phyloP scores from a whole-genome alignment of 148 eudicot genomes.

The Vaccinium darrowii region DNA sequence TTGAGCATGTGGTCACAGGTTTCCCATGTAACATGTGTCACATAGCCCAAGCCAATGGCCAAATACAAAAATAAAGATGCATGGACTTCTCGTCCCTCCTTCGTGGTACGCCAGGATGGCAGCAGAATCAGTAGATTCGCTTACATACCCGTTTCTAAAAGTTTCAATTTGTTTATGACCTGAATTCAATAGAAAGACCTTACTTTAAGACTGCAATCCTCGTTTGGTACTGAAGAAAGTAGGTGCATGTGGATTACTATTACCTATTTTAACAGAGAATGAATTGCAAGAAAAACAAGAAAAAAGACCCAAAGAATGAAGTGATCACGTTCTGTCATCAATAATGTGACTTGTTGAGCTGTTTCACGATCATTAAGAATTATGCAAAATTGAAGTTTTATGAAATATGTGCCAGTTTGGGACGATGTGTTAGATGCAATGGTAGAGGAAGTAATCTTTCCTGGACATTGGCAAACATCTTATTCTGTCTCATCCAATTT shows the following conservation, averaged over 20 bases:
- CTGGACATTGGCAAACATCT: neutral
- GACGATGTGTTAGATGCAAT: neutral
- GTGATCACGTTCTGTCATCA: neutral
- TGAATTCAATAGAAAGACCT: neutral
- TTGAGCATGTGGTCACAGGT: slow-evolving; percentile 10
- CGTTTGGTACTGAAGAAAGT: neutral
- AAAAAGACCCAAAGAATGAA: neutral
- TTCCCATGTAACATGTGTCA: neutral
- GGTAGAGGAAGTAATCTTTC: neutral
- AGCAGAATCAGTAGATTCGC: neutral
- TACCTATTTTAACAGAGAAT: neutral
- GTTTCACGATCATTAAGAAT: neutral
- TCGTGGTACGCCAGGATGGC: neutral
- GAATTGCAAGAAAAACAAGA: neutral
- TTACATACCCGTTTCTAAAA: neutral
- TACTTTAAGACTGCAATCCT: neutral
- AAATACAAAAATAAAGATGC: neutral
- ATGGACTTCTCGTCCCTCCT: neutral
- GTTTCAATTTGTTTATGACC: neutral
- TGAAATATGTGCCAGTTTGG: neutral
- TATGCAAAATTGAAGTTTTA: neutral
- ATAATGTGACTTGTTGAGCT: neutral
- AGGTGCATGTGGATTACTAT: no score
- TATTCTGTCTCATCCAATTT: neutral
- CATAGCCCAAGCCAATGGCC: neutral